These are phyloP conservation scores for Hortaea werneckii DNA, from an alignment of 2,329 filamentous ascomycete species.

Conservation along the genomic window DNA sequence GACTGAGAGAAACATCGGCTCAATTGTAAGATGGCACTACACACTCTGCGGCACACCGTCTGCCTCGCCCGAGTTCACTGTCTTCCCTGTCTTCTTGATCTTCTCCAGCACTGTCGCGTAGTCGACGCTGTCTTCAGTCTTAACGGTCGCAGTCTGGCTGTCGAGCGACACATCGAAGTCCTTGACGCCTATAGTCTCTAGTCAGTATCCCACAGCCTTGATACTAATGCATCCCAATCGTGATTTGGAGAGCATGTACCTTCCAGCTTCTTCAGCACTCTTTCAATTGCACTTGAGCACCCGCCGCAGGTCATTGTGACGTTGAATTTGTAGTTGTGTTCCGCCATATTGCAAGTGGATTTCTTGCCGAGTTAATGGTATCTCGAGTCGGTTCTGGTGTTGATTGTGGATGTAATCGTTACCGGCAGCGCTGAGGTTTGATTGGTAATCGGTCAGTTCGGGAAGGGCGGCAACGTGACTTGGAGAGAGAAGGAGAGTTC, in stretches of 20 bases:
- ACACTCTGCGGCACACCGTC: constrained; percentile 46
- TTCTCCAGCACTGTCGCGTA: constrained; percentile 77
- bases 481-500: too few species aligned
- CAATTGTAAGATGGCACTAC: too few species aligned
- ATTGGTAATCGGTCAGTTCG: too few species aligned
- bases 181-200: constrained; percentile 57
- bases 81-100: constrained; percentile 94
- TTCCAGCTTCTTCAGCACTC: constrained; percentile 83
- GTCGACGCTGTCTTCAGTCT: constrained; percentile 56
- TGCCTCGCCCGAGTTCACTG: constrained; percentile 65
- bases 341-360: constrained; percentile 46
- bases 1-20: too few species aligned
- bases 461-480: too few species aligned
- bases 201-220: neutral
- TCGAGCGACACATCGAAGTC: constrained; percentile 81
- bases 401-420: too few species aligned
- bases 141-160: constrained; percentile 68
- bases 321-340: constrained; percentile 92
- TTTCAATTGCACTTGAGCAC: constrained; percentile 88
- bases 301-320: constrained; percentile 90
- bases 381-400: too few species aligned
- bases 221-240: too few species aligned
- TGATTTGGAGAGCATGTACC: constrained; percentile 41
- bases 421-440: too few species aligned
- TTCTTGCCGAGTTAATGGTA: neutral